Conservation (phyloP, 495 filamentous ascomycete genomes). For the Penicillium angulare region DNA sequence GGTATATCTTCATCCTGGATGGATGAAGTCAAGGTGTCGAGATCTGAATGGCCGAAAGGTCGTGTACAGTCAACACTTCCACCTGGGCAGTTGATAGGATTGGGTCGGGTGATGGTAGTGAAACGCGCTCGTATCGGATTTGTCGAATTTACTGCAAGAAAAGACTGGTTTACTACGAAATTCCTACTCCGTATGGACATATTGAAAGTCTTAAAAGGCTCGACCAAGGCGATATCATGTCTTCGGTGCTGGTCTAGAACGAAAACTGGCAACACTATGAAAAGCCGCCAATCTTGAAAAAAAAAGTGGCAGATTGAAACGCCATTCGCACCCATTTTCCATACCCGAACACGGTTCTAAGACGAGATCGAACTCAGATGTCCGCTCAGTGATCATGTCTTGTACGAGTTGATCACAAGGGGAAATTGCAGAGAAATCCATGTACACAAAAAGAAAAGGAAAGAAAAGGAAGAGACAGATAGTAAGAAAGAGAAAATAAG, state of each 20-base stretch:
- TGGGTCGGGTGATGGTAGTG: too few relatives aligned
- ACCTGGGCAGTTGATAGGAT: too few relatives aligned
- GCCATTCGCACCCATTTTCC: conserved; percentile 52
- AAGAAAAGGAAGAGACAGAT: conserved; percentile 23
- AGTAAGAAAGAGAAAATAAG: conserved; percentile 6
- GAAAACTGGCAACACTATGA: conserved; percentile 30
- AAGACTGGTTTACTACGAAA: too few relatives aligned
- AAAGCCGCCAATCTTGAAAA: conserved; percentile 36
- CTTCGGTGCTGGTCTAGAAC: conserved; percentile 28
- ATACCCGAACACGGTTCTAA: conserved; percentile 50
- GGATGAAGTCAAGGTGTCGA: too few relatives aligned
- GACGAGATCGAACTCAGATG: conserved; percentile 41
- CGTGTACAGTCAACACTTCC: too few relatives aligned
- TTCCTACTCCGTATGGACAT: too few relatives aligned
- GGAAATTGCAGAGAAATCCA: conserved; percentile 45
- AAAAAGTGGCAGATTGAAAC: conserved; percentile 42
- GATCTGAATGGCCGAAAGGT: too few relatives aligned
- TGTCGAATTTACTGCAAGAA: too few relatives aligned
- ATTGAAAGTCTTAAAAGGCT: too few relatives aligned
- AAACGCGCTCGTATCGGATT: too few relatives aligned
- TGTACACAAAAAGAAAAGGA: conserved; percentile 46
- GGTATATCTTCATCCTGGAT: too few relatives aligned
- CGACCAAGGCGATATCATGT: conserved; percentile 23
- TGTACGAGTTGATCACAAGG: conserved; percentile 26
- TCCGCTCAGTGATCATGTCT: conserved; percentile 31